Percentiles rank a stretch among this genome's conserved stretches.
These are phyloP conservation scores for Zelopaecilomyces penicillatus DNA, from an alignment of 2,329 filamentous ascomycete species.

Conservation along the genomic window DNA sequence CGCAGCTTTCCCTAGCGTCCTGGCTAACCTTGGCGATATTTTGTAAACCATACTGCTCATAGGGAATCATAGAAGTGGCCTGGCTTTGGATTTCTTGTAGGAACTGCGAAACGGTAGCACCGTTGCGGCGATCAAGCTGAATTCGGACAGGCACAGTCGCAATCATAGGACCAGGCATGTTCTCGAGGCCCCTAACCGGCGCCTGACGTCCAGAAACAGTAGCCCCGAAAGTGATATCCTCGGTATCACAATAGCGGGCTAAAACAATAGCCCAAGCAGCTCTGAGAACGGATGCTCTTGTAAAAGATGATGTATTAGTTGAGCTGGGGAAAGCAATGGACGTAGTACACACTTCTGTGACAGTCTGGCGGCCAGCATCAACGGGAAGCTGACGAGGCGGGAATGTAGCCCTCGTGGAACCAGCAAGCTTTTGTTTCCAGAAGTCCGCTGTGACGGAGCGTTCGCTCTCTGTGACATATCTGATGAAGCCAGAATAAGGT, in stretches of 20 bases:
- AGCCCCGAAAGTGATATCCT: slow-evolving; percentile 20
- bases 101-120: background rate
- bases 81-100: slow-evolving; percentile 11
- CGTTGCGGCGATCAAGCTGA: slow-evolving; percentile 16
- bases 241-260: slow-evolving; percentile 25
- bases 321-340: background rate
- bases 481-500: slow-evolving; percentile 24
- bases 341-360: background rate
- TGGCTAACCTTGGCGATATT: slow-evolving; percentile 14
- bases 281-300: slow-evolving; percentile 9
- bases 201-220: slow-evolving; percentile 16
- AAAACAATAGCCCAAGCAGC: slow-evolving; percentile 24
- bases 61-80: slow-evolving; percentile 12
- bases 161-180: slow-evolving; percentile 18
- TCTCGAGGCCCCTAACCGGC: slow-evolving; percentile 14
- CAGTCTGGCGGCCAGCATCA: background rate
- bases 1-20: slow-evolving; percentile 4
- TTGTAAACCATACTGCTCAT: slow-evolving; percentile 17
- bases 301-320: slow-evolving; percentile 1
- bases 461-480: slow-evolving; percentile 6
- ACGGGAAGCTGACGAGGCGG: slow-evolving; percentile 3
- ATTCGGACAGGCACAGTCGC: slow-evolving; percentile 17
- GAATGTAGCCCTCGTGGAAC: slow-evolving; percentile 5
- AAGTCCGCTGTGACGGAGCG: background rate
- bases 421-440: slow-evolving; percentile 4